Base-by-base conservation (phyloP, 495 filamentous ascomycete genomes). In the Beverwykella pulmonaria region DNA sequence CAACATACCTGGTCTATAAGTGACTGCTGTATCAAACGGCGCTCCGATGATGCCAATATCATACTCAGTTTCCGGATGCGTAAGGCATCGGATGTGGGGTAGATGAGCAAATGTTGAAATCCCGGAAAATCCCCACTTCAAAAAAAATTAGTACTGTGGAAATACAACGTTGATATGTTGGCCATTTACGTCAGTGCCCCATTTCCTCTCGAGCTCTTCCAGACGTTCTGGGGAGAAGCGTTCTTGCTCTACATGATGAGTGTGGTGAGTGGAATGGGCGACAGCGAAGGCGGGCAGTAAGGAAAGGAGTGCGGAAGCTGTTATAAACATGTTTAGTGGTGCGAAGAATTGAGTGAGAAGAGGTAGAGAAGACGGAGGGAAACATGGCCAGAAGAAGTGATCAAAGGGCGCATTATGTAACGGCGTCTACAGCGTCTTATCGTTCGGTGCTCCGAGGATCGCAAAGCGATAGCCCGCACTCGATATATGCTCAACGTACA, bases 21-120 rank as follows among this genome's bases (percentile, higher is more conserved):
- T 87, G 19, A 90, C 88, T 19, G 91, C 89, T 0, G 91, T 93
- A 74, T 95, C 91, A 71, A 95, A 95, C 0, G 91, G 91, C 0
- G 86, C 90, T 1, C 91, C 91, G 53, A 95, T 84, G 53, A 95
- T 84, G 32, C 82, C 91, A 65, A 95, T 92, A 73, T 95, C 91
- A 68, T 87, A 93, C 26, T 77, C 73, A 65, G 83, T 83, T 39
- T 83, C 77, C 0, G 88, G 89, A 50, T 84, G 83, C 30, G 86
- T 87, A 1, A 94, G 80, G 70, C 91, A 94, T 58, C 88, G 90
- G 56, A 86, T 81, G 65, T 92, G 83, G 61, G 84, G 82, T 19
- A 93, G 80, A 71, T 94, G 92, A 44, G 89, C 92, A 76, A 93
- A 96, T 36, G 87, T 88, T 41, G 85, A 86, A 46, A 93, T 88